Percentiles rank a stretch among this genome's conserved stretches.
Evolutionary conservation across 352 stramenopile species (phyloP).

Genomic region (Pythium volutum): DNA sequence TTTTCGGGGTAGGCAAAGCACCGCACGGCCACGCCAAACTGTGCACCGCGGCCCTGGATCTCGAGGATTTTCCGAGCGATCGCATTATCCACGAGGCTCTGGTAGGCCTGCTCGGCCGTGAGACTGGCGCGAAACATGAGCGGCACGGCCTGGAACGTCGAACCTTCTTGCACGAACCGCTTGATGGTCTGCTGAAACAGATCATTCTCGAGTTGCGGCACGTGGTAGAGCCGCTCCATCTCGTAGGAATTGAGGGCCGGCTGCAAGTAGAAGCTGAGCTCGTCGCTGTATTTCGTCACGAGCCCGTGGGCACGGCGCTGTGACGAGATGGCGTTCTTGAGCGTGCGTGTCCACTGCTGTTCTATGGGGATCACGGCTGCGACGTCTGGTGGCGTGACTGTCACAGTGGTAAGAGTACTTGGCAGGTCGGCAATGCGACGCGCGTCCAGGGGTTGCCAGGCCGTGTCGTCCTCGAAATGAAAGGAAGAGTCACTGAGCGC

Average conservation of each 20-base stretch:
- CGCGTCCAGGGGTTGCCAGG: constrained; percentile 63
- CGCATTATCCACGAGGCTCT: constrained; percentile 38
- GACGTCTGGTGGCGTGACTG: constrained; percentile 34
- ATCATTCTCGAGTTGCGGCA: constrained; percentile 65
- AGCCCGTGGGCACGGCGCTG: constrained; percentile 44
- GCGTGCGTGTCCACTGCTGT: constrained; percentile 37
- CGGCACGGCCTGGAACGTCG: constrained; percentile 88
- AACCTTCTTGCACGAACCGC: constrained; percentile 66
- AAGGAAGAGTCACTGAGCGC: constrained; percentile 46
- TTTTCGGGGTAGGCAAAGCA: constrained; percentile 79
- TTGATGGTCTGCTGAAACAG: constrained; percentile 86
- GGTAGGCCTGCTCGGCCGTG: constrained; percentile 34
- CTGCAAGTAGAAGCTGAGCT: constrained; percentile 74
- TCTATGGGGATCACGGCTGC: constrained; percentile 35
- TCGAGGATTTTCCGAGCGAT: constrained; percentile 60
- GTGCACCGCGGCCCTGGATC: constrained; percentile 49
- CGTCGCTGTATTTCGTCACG: constrained; percentile 69
- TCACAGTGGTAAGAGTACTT: constrained; percentile 25
- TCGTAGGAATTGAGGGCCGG: constrained; percentile 89
- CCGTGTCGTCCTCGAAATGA: constrained; percentile 52
- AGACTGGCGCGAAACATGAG: constrained; percentile 44
- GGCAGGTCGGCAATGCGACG: constrained; percentile 46
- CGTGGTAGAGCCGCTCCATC: constrained; percentile 65
- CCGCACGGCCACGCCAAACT: constrained; percentile 72
- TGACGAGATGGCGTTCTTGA: constrained; percentile 43